These are phyloP conservation scores for Hylodesmum podocarpum DNA, from an alignment of 306 rosid genomes.

Conservation along the genomic window DNA sequence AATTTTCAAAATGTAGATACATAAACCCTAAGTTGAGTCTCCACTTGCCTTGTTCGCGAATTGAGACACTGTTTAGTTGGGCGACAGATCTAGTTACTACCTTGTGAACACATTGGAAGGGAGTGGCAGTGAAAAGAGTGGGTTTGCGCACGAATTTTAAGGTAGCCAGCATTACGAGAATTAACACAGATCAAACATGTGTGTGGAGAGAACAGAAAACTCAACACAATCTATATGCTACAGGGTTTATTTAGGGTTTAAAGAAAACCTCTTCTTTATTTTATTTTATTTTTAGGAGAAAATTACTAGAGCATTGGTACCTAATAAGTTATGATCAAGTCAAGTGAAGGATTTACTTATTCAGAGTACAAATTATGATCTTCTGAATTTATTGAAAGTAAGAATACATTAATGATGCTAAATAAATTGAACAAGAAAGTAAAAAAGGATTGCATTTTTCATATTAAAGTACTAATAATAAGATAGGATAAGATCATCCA, in stretches of 20 bases:
- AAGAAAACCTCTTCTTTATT: neutral
- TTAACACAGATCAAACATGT: neutral
- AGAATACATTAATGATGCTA: too few relatives aligned
- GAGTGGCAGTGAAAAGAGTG: conserved; percentile 38
- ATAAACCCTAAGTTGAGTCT: neutral
- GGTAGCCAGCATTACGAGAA: conserved; percentile 48
- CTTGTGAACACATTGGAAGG: conserved; percentile 48
- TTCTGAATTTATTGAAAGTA: too few relatives aligned
- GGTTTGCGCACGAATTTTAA: conserved; percentile 40
- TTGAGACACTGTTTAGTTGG: conserved; percentile 18
- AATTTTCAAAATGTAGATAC: neutral
- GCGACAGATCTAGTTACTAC: conserved; percentile 44
- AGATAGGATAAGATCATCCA: too few relatives aligned
- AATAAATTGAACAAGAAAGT: too few relatives aligned
- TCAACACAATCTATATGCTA: neutral
- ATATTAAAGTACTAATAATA: too few relatives aligned
- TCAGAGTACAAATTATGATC: too few relatives aligned
- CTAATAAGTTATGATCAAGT: too few relatives aligned
- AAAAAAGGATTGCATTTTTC: too few relatives aligned
- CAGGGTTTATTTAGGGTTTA: neutral
- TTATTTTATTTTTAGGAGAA: neutral
- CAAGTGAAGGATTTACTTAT: too few relatives aligned
- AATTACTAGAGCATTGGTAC: too few relatives aligned
- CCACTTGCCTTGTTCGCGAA: conserved; percentile 50
- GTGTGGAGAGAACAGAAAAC: neutral